Evolutionary conservation across 129 eudicot species (phyloP), one percentile per base, ranked within the genome.

Genomic region (Flaveria trinervia): DNA sequence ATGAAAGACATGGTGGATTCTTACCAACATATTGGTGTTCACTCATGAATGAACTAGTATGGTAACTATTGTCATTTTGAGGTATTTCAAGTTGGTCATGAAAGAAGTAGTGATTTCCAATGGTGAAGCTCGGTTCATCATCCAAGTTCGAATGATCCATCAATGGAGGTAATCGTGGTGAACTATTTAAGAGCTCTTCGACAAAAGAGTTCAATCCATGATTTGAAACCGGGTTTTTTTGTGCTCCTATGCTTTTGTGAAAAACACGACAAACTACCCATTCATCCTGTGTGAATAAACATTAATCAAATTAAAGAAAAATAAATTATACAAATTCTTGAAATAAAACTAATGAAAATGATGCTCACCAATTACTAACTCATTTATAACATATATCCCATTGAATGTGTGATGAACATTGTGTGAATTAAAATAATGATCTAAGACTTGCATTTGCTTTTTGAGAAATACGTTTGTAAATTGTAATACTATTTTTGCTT

Each of bases 221-320:
- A 57, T 77, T 74, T 1, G 70, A 3, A 70, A 16, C 22, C 39
- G 70, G 70, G 48, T 70, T 73, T 48, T 51, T 79, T 26, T 79
- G 64, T 8, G 65, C 48, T 39, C 77, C 83, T 0, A 70, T 45
- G 17, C 57, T 80, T 79, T 81, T 84, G 62, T 77, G 85, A 68
- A 72, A 81, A 9, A 84, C 80, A 2, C 85, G 85, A 33, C 82
- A 84, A 26, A 84, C 84, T 12, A 84, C 88, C 88, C 88, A 84
- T 68, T 84, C 88, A 50, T 80, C 88, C 85, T 81, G 68, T 46
- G 13, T 64, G 26, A 79, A 17, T 56, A 10, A 18, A 20, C 28
- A 28, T 9, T 26, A 9, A 14, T 8, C 3, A 9, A 61, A 13
- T 61, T 8, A 45, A 28, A 62, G 68, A 30, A 11, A 20, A 49